A percentile compares a stretch with the other conserved stretches of the same genome.
Evolutionary conservation across 257 asterid species (phyloP).

Genomic region (Cordia subcordata): DNA sequence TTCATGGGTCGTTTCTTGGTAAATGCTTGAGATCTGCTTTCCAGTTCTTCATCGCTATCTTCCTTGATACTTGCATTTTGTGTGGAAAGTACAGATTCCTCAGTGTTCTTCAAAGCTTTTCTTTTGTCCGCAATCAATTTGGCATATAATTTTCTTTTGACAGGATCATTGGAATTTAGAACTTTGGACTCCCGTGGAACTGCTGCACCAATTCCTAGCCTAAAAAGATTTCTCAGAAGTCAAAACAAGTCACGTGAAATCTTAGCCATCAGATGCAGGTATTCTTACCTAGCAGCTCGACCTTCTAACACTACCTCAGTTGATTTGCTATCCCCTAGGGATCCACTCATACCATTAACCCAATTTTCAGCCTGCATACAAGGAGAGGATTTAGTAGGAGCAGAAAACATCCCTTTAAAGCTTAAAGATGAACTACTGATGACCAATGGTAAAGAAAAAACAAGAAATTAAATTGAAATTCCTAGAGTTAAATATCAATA

Average conservation of each 20-base stretch:
- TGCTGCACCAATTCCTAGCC: slow-evolving; percentile 90
- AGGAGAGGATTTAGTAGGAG: slow-evolving; percentile 8
- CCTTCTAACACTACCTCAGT: slow-evolving; percentile 41
- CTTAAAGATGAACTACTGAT: background rate
- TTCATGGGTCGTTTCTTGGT: slow-evolving; percentile 52
- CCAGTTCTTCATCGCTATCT: slow-evolving; percentile 66
- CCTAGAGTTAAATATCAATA: too few species aligned
- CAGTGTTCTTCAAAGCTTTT: slow-evolving; percentile 31
- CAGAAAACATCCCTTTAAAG: background rate
- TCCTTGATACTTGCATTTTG: slow-evolving; percentile 37
- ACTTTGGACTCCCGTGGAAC: slow-evolving; percentile 50
- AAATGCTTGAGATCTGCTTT: slow-evolving; percentile 67
- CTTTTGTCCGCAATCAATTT: slow-evolving; percentile 45
- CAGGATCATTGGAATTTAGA: slow-evolving; percentile 41
- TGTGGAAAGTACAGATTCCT: slow-evolving; percentile 27
- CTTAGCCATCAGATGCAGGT: background rate
- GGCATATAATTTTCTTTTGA: slow-evolving; percentile 58
- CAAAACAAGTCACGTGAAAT: background rate
- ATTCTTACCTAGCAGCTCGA: slow-evolving; percentile 71
- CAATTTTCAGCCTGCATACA: slow-evolving; percentile 71
- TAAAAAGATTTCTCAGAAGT: slow-evolving; percentile 17
- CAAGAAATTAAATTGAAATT: too few species aligned
- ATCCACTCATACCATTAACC: slow-evolving; percentile 63
- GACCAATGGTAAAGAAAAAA: too few species aligned
- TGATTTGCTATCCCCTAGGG: slow-evolving; percentile 31